Evolutionary conservation across 192 early-diverging fungal genomes (phyloP).

Genomic region (Gryganskiella cystojenkinii): DNA sequence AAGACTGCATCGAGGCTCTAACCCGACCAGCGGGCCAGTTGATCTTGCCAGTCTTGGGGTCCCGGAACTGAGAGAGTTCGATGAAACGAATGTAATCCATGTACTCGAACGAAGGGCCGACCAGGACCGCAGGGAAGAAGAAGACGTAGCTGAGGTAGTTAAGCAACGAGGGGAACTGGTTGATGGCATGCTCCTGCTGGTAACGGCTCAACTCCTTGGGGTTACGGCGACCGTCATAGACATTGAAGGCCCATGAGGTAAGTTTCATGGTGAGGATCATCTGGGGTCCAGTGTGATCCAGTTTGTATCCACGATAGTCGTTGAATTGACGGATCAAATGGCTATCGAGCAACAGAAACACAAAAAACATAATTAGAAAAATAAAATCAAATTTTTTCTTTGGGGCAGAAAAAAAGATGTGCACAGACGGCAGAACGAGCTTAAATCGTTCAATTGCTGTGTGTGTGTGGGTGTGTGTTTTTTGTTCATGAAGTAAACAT

Average conservation of each 20-base stretch:
- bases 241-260: conserved; percentile 87
- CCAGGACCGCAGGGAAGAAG: conserved; percentile 89
- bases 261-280: conserved; percentile 97
- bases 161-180: conserved; percentile 70
- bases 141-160: conserved; percentile 90
- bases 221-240: conserved; percentile 77
- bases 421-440: neutral
- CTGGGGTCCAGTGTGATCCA: conserved; percentile 92
- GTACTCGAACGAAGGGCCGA: conserved; percentile 87
- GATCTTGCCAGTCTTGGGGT: conserved; percentile 45
- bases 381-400: too few relatives aligned
- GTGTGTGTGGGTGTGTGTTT: conserved; percentile 4
- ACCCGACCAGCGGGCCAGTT: conserved; percentile 45
- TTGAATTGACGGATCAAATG: conserved; percentile 62
- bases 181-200: conserved; percentile 72
- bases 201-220: conserved; percentile 68
- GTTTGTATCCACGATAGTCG: conserved; percentile 58
- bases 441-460: neutral
- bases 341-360: conserved; percentile 41
- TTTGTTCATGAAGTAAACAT: conserved; percentile 3
- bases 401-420: too few relatives aligned
- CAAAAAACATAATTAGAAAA: too few relatives aligned
- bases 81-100: conserved; percentile 67
- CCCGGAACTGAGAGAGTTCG: conserved; percentile 45
- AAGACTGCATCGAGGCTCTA: conserved; percentile 31